phyloP scores from a whole-genome alignment of 176 grass and related monocot species.

The Cenchrus purpureus region DNA sequence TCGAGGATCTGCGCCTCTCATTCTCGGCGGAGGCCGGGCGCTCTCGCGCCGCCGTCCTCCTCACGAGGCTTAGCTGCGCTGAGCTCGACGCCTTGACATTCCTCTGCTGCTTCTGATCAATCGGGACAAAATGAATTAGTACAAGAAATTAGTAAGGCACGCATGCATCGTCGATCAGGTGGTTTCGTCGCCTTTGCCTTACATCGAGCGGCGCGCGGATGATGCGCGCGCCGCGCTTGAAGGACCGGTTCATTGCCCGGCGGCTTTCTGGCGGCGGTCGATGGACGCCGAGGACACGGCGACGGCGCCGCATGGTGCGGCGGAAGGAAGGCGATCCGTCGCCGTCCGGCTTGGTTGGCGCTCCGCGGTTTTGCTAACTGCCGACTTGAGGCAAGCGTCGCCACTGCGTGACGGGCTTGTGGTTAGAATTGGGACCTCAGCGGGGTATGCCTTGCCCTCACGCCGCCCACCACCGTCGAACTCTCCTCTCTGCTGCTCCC shows the following conservation, averaged over 20 bases:
- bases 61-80: slow-evolving; percentile 49
- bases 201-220: slow-evolving; percentile 40
- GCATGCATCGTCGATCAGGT: not conserved
- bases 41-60: slow-evolving; percentile 60
- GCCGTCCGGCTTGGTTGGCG: slow-evolving; percentile 45
- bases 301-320: slow-evolving; percentile 46
- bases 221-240: too few relatives aligned
- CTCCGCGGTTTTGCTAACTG: slow-evolving; percentile 42
- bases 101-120: slow-evolving; percentile 57
- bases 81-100: slow-evolving; percentile 56
- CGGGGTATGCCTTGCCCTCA: too few relatives aligned
- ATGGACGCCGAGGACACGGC: slow-evolving; percentile 53
- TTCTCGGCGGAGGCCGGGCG: slow-evolving; percentile 52
- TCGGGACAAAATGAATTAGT: not conserved
- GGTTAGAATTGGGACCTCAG: slow-evolving; percentile 34
- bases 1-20: slow-evolving; percentile 53
- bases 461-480: too few relatives aligned
- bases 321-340: slow-evolving; percentile 45
- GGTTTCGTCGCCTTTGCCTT: not conserved
- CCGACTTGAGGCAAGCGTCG: slow-evolving; percentile 52
- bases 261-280: too few relatives aligned
- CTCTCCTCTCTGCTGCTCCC: too few relatives aligned
- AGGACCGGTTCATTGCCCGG: too few relatives aligned
- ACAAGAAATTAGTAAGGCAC: too few relatives aligned
- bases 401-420: slow-evolving; percentile 46